Evolutionary conservation across 2,329 filamentous ascomycete genomes (phyloP), one percentile per base, ranked within the genome.

Genomic region (Knoxdaviesia proteae): DNA sequence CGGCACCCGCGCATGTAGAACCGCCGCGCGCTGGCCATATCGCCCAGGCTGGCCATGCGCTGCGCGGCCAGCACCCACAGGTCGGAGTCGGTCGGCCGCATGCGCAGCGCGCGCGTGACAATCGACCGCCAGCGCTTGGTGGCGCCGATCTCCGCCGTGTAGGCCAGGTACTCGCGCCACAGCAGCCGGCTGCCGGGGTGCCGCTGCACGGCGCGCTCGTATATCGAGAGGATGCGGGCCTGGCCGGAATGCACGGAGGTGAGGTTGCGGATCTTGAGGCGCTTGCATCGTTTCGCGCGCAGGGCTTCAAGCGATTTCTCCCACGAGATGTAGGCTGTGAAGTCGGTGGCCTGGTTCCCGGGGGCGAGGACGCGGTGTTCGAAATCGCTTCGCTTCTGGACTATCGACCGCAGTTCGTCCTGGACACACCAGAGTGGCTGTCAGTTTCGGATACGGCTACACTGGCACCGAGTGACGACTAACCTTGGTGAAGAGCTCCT

Each of bases 151-250:
- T 74, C 71, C 51, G 77, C 70, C 10, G 83, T 78, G 57, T 84
- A 96, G 45, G 80, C 73, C 46, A 96, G 76, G 55, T 94, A 94
- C 53, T 87, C 82, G 58, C 82, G 77, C 90, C 90, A 98, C 35
- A 98, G 66, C 3, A 71, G 71, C 34, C 86, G 54, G 54, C 83
- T 83, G 4, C 83, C 84, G 1, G 83, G 80, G 54, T 94, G 90
- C 48, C 84, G 84, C 54, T 74, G 71, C 32, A 87, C 84, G 20
- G 75, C 86, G 48, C 90, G 78, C 51, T 94, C 86, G 50, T 94
- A 80, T 48, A 96, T 80, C 57, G 81, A 80, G 54, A 94, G 86
- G 48, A 94, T 80, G 42, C 86, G 81, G 38, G 79, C 76, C 56
- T 92, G 81, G 20, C 83, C 82, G 39, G 74, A 70, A 55, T 84